Evolutionary conservation across 768 basidiomycete species (phyloP), one percentile per base, ranked within the genome.

Genomic region (Psilocybe subaeruginosa): DNA sequence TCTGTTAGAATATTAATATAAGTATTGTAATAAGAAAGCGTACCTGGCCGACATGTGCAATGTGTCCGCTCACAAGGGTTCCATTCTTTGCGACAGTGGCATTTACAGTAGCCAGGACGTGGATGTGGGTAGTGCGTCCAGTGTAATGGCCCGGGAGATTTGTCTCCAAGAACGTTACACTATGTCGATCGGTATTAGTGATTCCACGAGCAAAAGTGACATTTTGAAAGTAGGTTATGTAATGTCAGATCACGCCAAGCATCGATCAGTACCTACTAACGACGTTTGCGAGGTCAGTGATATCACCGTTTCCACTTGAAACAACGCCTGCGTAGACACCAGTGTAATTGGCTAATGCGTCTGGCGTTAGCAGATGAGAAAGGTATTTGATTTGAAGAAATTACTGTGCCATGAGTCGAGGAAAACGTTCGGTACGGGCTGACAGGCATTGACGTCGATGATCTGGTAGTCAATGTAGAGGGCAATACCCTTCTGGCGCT

Each of bases 31-130:
- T 39, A 17, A 3, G 43, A 35, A 19, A n/a, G 33, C 4, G 33
- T 53, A 62, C 61, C 33, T 62, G 61, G 37, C 61, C 61, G 45
- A 61, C 60, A 37, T 61, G 61, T 11, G 61, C 37, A 17, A 62
- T 49, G 50, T 57, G 39, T 27, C 61, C 61, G 19, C 61, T 56
- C 30, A 35, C 30, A 9, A 62, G 50, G 35, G 61, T 62, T 8
- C 56, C 56, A 16, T 61, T 61, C 8, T 11, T 35, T n/a, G 49
- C 46, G 5, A 62, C 48, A n/a, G 61, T 57, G 29, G 61, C 61
- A 43, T 62, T 62, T 37, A 57, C 29, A n/a, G 55, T 52, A 27
- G 56, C 61, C 16, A 62, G 19, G n/a, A 62, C 43, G 16, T 62
- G 61, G 7, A 62, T 58, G 56, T 62, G 61, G n/a, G 33, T 53